Evolutionary conservation across 1,139 yeast species (phyloP), one percentile per base, ranked within the genome.

Genomic region (Tardiomyces digboiensis): DNA sequence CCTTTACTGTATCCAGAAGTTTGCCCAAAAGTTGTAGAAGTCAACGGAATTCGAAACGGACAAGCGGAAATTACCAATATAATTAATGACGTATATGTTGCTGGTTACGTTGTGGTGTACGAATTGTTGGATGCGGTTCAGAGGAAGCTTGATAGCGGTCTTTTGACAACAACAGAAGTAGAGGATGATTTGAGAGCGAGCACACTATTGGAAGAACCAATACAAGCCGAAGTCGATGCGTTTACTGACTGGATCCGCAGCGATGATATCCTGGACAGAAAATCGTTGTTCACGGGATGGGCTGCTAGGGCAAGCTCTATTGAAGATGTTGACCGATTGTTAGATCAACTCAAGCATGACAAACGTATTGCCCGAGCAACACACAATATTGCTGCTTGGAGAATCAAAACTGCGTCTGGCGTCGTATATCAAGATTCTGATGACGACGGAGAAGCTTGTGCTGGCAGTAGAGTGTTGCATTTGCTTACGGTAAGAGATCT

Each of bases 401-500:
- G 97, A 50, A 82, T 89, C 2, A 71, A 71, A 49, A 67, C 74
- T 21, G 64, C 61, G 0, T 68, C 73, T 26, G 81, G 78, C 0
- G 73, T 79, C 0, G 71, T 74, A 40, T 74, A 71, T 46, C 91
- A 85, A 55, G 97, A 91, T 57, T 87, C 85, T 57, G 97, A 91
- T 56, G 98, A 93, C 59, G 98, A 91, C 59, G 98, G 98, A 3
- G 99, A 91, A 59, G 75, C 95, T 0, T 98, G 97, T 0, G 96
- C 98, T 0, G 98, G 99, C 4, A 80, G 93, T 5, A 68, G 97
- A 48, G 67, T 89, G 68, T 64, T 88, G 46, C 97, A 88, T 67
- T 65, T 89, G 44, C 65, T 89, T 49, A 78, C 86, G 41, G 76
- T 79, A 57, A 50, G 51, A 5, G 37, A 51, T n/a, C 50, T 44